Base-by-base conservation (phyloP, 768 basidiomycete genomes). In the Termitomyces sp. region DNA sequence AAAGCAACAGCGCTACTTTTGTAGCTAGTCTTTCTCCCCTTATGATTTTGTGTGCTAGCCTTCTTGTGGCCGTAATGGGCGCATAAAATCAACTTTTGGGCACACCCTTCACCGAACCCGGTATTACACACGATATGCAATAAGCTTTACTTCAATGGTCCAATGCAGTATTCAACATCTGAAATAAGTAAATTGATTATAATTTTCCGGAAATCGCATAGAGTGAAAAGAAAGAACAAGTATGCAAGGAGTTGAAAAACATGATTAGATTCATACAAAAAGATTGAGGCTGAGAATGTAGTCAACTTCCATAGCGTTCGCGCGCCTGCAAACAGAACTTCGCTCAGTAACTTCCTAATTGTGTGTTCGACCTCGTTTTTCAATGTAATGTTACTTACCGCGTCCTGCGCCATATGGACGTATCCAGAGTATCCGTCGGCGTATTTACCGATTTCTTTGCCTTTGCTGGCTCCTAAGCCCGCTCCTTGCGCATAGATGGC, bases 391-490 rank as follows among this genome's bases (percentile, higher is more conserved):
- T 51, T 42, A 71, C 76, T 76, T 69, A 88, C 87, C 70, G 84
- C 80, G 69, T 89, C 87, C 67, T 88, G 84, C 47, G 81, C 86
- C 83, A 88, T 83, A 53, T 85, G 76, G 42, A 88, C 84, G 70
- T 91, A 91, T 59, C 84, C 86, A 39, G 82, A 71, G 63, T 87
- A 84, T 22, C 85, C 86, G 61, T 88, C 86, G 3, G 84, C 73
- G 62, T 84, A 85, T 69, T 88, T 88, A 52, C 83, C 84, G 55
- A 93, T 74, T 55, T 93, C 93, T 68, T 87, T 91, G 58, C 87
- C 92, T 75, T 94, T 96, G 68, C 88, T 87, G 0, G 95, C 94
- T n/a, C 95, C 95, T 12, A 98, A 75, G 3, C 95, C 95, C 24
- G 86, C 94, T 2, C 95, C 91, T 61, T 88, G 85, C 9, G 89